Percentiles rank a stretch among this genome's conserved stretches.
These are phyloP conservation scores for Taphrina sp. DNA, from an alignment of 1,139 yeast species.

Conservation along the genomic window DNA sequence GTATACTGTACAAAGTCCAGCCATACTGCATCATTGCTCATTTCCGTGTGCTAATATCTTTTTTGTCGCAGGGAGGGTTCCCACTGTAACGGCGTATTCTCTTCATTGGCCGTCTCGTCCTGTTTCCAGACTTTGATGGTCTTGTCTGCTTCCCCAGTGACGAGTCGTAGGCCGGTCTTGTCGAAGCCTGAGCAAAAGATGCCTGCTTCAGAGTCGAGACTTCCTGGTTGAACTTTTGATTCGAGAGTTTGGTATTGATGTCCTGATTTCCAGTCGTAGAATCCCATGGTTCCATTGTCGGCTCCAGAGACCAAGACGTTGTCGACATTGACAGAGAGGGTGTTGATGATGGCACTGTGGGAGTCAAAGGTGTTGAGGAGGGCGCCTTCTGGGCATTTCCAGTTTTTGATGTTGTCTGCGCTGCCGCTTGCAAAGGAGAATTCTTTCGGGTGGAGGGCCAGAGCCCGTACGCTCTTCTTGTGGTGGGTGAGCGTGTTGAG, in stretches of 20 bases:
- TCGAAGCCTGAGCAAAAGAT: constrained; percentile 75
- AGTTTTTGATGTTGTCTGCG: constrained; percentile 75
- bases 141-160: constrained; percentile 89
- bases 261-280: constrained; percentile 77
- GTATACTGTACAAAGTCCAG: too few species aligned
- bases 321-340: constrained; percentile 64
- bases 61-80: constrained; percentile 43
- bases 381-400: constrained; percentile 78
- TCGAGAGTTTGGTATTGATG: constrained; percentile 55
- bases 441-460: constrained; percentile 68
- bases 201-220: constrained; percentile 64
- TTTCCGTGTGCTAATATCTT: too few species aligned
- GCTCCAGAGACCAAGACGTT: constrained; percentile 77
- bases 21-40: too few species aligned
- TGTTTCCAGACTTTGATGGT: constrained; percentile 81
- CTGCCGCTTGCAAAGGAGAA: constrained; percentile 78
- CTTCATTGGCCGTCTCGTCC: constrained; percentile 50
- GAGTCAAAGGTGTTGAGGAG: constrained; percentile 57
- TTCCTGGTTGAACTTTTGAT: constrained; percentile 66
- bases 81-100: constrained; percentile 53
- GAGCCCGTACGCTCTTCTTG: constrained; percentile 71
- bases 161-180: constrained; percentile 70
- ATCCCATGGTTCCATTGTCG: constrained; percentile 74
- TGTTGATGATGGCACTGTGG: constrained; percentile 58
- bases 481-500: constrained; percentile 73